Percentiles rank a stretch among this genome's conserved stretches.
These are phyloP conservation scores for Nectriaceae sp. DNA, from an alignment of 2,329 filamentous ascomycete genomes.

Conservation along the genomic window DNA sequence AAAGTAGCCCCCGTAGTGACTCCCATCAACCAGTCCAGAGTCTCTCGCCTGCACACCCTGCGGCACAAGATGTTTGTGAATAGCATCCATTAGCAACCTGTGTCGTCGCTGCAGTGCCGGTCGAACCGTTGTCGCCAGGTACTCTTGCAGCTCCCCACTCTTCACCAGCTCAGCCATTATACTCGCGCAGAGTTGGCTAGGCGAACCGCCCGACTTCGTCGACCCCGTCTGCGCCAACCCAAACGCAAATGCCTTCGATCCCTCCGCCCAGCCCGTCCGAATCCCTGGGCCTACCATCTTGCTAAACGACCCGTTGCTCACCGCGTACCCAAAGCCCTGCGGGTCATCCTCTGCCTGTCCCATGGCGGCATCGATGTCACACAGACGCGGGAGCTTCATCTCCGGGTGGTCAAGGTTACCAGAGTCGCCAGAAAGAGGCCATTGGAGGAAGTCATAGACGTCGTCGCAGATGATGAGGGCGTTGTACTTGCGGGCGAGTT, in stretches of 20 bases:
- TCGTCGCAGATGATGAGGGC: conserved; percentile 87
- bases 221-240: conserved; percentile 56
- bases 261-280: conserved; percentile 87
- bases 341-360: conserved; percentile 52
- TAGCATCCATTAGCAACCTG: conserved; percentile 55
- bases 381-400: conserved; percentile 71
- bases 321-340: conserved; percentile 69
- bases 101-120: conserved; percentile 51
- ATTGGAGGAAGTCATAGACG: conserved; percentile 91
- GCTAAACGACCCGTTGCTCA: conserved; percentile 88
- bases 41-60: conserved; percentile 55
- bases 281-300: conserved; percentile 84
- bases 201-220: conserved; percentile 58
- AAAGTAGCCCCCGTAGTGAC: conserved; percentile 79
- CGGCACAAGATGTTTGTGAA: conserved; percentile 61
- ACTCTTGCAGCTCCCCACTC: conserved; percentile 44
- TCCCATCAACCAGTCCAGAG: conserved; percentile 40
- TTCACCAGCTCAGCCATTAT: conserved; percentile 51
- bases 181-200: conserved; percentile 55
- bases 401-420: conserved; percentile 31
- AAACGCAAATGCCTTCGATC: conserved; percentile 54
- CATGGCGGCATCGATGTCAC: conserved; percentile 74
- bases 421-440: conserved; percentile 49
- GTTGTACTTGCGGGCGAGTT: conserved; percentile 76
- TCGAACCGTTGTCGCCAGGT: conserved; percentile 43